Evolutionary conservation across 1,284 basidiomycete species (phyloP).

Genomic region (Rhodotorula sp.): DNA sequence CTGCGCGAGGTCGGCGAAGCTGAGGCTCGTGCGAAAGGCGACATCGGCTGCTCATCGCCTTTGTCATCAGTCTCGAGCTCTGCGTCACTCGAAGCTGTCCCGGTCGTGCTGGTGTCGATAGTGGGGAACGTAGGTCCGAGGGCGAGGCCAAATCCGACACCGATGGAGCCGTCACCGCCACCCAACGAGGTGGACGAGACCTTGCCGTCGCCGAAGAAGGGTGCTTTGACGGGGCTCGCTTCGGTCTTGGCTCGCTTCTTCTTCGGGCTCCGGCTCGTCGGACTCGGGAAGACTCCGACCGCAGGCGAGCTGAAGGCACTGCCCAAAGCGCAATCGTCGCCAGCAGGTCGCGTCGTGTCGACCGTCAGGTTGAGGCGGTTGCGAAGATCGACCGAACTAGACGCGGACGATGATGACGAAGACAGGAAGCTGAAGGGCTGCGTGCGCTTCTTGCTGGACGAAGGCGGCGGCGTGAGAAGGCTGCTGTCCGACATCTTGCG

Average conservation of each 20-base stretch:
- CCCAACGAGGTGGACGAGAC: background rate
- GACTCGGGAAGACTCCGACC: slow-evolving; percentile 25
- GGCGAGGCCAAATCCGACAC: background rate
- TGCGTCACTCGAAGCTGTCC: background rate
- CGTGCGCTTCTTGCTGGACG: slow-evolving; percentile 23
- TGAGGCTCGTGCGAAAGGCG: background rate
- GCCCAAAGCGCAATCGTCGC: slow-evolving; percentile 9
- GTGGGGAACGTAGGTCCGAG: background rate
- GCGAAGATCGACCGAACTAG: background rate
- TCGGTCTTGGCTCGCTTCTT: slow-evolving; percentile 33
- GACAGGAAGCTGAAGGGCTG: slow-evolving; percentile 14
- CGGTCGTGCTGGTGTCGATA: too few relatives aligned
- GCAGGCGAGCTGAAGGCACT: slow-evolving; percentile 32
- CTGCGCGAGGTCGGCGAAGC: slow-evolving; percentile 1
- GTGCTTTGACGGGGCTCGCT: background rate
- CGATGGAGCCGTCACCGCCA: background rate
- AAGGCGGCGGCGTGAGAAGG: slow-evolving; percentile 15
- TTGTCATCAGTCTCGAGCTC: too few relatives aligned
- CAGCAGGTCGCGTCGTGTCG: slow-evolving; percentile 8
- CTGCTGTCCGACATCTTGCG: background rate
- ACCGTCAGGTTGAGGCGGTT: slow-evolving; percentile 6
- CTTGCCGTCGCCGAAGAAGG: background rate
- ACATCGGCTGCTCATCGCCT: background rate
- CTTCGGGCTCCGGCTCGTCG: slow-evolving; percentile 9
- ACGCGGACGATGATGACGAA: background rate